These are phyloP conservation scores for Acanthamoeba royreba DNA, from an alignment of 208 protist species.

Conservation along the genomic window DNA sequence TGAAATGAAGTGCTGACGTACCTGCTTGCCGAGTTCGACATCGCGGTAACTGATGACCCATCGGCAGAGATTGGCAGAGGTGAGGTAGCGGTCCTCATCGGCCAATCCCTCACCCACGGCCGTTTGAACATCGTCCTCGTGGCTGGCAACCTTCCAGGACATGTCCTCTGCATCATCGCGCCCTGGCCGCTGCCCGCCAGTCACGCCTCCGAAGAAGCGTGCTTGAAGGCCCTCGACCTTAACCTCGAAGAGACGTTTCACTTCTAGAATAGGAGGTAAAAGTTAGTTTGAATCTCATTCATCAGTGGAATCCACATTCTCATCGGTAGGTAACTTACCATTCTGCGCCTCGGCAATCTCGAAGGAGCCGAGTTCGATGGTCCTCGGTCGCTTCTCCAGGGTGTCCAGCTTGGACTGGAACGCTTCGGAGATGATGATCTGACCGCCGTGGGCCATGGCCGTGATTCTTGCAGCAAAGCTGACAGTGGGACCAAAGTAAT, in stretches of 20 bases:
- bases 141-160: too few relatives aligned
- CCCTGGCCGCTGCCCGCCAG: not conserved
- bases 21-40: not conserved
- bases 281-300: not conserved
- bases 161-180: not conserved
- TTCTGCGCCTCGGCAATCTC: not conserved
- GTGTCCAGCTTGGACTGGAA: not conserved
- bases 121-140: not conserved
- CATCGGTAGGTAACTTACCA: not conserved
- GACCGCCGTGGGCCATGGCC: not conserved
- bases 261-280: not conserved
- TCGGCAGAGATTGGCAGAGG: not conserved
- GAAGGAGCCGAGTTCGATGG: not conserved
- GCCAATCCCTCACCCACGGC: not conserved
- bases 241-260: not conserved
- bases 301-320: not conserved
- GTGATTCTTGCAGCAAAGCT: not conserved
- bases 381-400: not conserved
- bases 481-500: not conserved
- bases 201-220: not conserved
- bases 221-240: not conserved
- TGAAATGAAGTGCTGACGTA: not conserved
- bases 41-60: slow-evolving; percentile 19
- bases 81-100: slow-evolving; percentile 8
- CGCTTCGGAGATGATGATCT: not conserved